phyloP scores from a whole-genome alignment of 225 moss, liverwort and hornwort species.

The Polytrichum commune region DNA sequence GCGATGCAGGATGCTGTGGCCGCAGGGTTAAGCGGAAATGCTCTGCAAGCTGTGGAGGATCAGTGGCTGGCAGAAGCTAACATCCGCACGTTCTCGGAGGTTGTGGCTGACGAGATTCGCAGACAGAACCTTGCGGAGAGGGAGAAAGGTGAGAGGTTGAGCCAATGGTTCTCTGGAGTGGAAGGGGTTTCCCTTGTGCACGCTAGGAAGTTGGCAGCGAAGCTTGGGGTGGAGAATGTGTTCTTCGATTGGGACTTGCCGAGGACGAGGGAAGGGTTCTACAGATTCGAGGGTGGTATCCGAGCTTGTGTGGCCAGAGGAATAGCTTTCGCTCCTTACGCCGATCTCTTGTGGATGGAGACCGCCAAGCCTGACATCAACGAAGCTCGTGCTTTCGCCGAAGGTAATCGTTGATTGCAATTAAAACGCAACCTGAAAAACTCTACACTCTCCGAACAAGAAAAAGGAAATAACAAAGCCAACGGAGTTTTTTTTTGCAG shows the following conservation, averaged over 20 bases:
- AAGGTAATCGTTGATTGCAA: background rate
- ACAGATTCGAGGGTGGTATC: conserved; percentile 60
- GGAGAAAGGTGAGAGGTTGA: conserved; percentile 22
- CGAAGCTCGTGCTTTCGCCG: conserved; percentile 59
- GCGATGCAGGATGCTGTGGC: conserved; percentile 45
- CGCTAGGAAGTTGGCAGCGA: conserved; percentile 42
- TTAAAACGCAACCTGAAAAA: too few species aligned
- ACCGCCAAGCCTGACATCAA: conserved; percentile 64
- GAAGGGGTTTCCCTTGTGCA: conserved; percentile 31
- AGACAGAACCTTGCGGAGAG: conserved; percentile 8
- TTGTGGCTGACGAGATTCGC: conserved; percentile 45
- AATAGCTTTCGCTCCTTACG: conserved; percentile 56
- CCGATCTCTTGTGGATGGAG: conserved; percentile 81
- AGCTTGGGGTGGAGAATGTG: conserved; percentile 35
- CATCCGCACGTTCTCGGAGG: conserved; percentile 47
- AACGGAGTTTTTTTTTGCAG: too few species aligned
- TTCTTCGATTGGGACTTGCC: conserved; percentile 83
- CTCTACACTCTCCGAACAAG: too few species aligned
- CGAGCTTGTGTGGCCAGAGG: conserved; percentile 61
- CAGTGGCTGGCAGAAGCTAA: conserved; percentile 50
- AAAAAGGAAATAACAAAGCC: too few species aligned
- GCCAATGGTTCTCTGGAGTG: conserved; percentile 20
- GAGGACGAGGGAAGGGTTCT: conserved; percentile 65
- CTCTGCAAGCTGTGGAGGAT: conserved; percentile 67
- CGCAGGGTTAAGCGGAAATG: conserved; percentile 37